Percentiles rank a stretch among this genome's conserved stretches.
Conservation (phyloP, 352 stramenopile genomes). For the Phytophthora litchii region DNA sequence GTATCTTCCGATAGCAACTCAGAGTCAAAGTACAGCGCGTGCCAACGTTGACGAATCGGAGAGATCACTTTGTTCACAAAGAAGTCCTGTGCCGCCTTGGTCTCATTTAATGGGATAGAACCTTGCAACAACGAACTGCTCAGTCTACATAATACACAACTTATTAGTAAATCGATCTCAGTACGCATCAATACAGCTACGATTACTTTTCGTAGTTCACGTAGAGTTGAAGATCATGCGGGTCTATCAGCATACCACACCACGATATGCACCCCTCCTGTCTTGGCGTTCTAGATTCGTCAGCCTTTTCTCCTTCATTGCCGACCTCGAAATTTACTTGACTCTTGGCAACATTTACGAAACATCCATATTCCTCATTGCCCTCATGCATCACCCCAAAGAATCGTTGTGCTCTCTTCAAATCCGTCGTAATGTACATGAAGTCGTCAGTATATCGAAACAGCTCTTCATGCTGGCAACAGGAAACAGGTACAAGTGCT, state of each 20-base stretch:
- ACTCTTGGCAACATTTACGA: slow-evolving; percentile 67
- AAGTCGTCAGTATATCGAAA: slow-evolving; percentile 86
- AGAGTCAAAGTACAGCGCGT: slow-evolving; percentile 68
- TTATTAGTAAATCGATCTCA: slow-evolving; percentile 12
- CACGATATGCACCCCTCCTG: slow-evolving; percentile 45
- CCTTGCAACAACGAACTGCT: slow-evolving; percentile 40
- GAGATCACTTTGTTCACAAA: slow-evolving; percentile 74
- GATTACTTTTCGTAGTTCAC: slow-evolving; percentile 83
- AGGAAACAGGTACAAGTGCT: slow-evolving; percentile 6
- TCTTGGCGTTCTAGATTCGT: slow-evolving; percentile 14
- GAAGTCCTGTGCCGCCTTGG: slow-evolving; percentile 49
- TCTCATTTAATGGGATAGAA: slow-evolving; percentile 68
- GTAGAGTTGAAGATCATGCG: slow-evolving; percentile 56
- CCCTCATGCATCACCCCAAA: slow-evolving; percentile 64
- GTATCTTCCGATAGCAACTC: slow-evolving; percentile 43
- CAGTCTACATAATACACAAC: slow-evolving; percentile 22
- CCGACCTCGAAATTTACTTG: slow-evolving; percentile 60
- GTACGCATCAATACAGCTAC: not conserved
- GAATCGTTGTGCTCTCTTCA: slow-evolving; percentile 56
- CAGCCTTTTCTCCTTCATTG: slow-evolving; percentile 4
- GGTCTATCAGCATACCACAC: slow-evolving; percentile 79
- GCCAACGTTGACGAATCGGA: slow-evolving; percentile 70
- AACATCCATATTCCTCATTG: slow-evolving; percentile 69
- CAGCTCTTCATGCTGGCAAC: slow-evolving; percentile 62
- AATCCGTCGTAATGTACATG: slow-evolving; percentile 65